These are phyloP conservation scores for Curvularia sp. DNA, from an alignment of 2,329 filamentous ascomycete genomes.

Conservation along the genomic window DNA sequence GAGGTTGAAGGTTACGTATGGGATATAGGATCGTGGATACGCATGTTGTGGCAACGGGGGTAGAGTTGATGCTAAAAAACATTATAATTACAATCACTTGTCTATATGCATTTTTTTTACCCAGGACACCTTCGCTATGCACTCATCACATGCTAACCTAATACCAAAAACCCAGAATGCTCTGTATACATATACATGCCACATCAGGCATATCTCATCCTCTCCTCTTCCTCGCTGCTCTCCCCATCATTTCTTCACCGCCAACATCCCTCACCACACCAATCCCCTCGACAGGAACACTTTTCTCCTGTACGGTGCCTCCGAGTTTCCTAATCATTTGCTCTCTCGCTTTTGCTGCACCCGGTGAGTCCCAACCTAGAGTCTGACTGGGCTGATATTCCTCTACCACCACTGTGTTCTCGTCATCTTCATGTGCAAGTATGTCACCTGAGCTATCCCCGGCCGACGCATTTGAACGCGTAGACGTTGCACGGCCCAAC, in stretches of 20 bases:
- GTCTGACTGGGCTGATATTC: conserved; percentile 49
- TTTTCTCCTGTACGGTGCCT: conserved; percentile 42
- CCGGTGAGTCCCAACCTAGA: conserved; percentile 50
- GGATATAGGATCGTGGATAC: conserved; percentile 31
- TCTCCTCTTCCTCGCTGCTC: conserved; percentile 38
- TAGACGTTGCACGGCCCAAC: conserved; percentile 44
- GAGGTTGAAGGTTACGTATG: conserved; percentile 66
- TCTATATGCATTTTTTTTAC: conserved; percentile 7
- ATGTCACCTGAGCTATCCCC: conserved; percentile 37
- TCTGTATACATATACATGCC: not conserved
- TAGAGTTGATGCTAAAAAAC: not conserved
- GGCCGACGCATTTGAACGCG: conserved; percentile 39
- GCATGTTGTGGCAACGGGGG: not conserved
- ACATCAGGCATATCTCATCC: conserved; percentile 19
- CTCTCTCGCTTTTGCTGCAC: conserved; percentile 44
- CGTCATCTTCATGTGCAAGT: conserved; percentile 30
- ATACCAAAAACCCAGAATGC: conserved; percentile 11
- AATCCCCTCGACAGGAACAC: conserved; percentile 39
- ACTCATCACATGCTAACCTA: conserved; percentile 2
- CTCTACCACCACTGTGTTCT: conserved; percentile 28
- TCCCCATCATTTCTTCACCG: conserved; percentile 29
- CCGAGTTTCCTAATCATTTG: conserved; percentile 49
- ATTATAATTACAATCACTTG: conserved; percentile 5
- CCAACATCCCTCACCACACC: conserved; percentile 47
- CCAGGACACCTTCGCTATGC: conserved; percentile 28